Conservation (phyloP, 2,329 filamentous ascomycete genomes). For the Penicillium occitanis region DNA sequence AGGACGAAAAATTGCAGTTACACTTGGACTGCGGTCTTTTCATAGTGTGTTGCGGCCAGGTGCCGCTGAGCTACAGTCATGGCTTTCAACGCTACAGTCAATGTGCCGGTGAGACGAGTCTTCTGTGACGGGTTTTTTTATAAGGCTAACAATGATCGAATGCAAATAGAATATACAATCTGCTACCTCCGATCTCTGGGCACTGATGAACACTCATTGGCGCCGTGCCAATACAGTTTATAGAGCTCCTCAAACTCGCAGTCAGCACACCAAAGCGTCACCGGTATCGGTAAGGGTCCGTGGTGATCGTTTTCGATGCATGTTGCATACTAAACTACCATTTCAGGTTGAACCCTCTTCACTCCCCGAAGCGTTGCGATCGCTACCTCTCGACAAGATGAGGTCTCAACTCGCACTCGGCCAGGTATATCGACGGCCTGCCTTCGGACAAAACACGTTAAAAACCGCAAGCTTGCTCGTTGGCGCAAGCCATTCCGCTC, state of each 20-base stretch:
- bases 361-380: slow-evolving; percentile 32
- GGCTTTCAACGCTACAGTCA: slow-evolving; percentile 53
- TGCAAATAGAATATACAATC: slow-evolving; percentile 46
- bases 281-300: slow-evolving; percentile 15
- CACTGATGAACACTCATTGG: slow-evolving; percentile 43
- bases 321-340: not conserved
- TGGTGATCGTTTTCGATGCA: not conserved
- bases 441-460: slow-evolving; percentile 21
- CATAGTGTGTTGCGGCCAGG: slow-evolving; percentile 33
- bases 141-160: not conserved
- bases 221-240: slow-evolving; percentile 30
- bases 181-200: slow-evolving; percentile 47
- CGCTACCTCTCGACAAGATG: slow-evolving; percentile 29
- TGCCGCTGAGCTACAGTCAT: slow-evolving; percentile 45
- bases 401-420: slow-evolving; percentile 25
- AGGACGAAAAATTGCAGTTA: not conserved
- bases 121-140: not conserved
- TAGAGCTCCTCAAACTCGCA: slow-evolving; percentile 11
- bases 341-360: slow-evolving; percentile 23
- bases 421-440: slow-evolving; percentile 24
- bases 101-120: slow-evolving; percentile 44
- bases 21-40: slow-evolving; percentile 7
- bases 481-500: slow-evolving; percentile 22
- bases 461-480: slow-evolving; percentile 24
- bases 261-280: slow-evolving; percentile 20